A percentile compares a stretch with the other conserved stretches of the same genome.
These are phyloP conservation scores for Heracleum sosnowskyi DNA, from an alignment of 129 eudicot genomes.

Conservation along the genomic window DNA sequence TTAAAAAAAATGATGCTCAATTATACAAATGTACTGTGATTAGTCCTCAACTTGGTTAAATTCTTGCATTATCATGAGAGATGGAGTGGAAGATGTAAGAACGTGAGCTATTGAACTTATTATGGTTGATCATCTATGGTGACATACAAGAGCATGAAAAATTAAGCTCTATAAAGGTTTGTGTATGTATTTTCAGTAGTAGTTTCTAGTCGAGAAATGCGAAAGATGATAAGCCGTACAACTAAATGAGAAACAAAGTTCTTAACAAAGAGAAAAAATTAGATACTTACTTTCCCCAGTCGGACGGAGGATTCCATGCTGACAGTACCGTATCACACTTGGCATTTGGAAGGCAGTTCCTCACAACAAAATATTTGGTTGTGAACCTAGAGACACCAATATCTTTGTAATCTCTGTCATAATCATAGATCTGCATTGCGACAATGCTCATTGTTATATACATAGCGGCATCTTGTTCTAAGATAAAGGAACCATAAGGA, in stretches of 20 bases:
- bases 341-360: slow-evolving; percentile 89
- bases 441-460: slow-evolving; percentile 13
- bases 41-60: background rate
- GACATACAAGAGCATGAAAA: background rate
- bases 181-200: background rate
- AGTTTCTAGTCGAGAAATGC: background rate
- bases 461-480: background rate
- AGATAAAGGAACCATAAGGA: background rate
- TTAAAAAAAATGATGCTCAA: background rate
- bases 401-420: slow-evolving; percentile 90
- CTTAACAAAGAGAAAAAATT: background rate
- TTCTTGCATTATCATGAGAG: no score
- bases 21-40: background rate
- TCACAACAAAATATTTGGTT: slow-evolving; percentile 79
- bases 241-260: background rate
- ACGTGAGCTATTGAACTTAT: background rate
- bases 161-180: background rate
- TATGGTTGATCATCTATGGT: background rate
- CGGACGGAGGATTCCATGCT: slow-evolving; percentile 98
- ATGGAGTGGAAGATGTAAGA: background rate
- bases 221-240: background rate
- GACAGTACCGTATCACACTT: slow-evolving; percentile 89
- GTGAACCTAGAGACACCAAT: slow-evolving; percentile 91
- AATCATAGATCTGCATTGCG: slow-evolving; percentile 77
- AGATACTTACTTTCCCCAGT: slow-evolving; percentile 92